Evolutionary conservation across 768 basidiomycete species (phyloP).

Genomic region (Pulveroboletus ravenelii): DNA sequence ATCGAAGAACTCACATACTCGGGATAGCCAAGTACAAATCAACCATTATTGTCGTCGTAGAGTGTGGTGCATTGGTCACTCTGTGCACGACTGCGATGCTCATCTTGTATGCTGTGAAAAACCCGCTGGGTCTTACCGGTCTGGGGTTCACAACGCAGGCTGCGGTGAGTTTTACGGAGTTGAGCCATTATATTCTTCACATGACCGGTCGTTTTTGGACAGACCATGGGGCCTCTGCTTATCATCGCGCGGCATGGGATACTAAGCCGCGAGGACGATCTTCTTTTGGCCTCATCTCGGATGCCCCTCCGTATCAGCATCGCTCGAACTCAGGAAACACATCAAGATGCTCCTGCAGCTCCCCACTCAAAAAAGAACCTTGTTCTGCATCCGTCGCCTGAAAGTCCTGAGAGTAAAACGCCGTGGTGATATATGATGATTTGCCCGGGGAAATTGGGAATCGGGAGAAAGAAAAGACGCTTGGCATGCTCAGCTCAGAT

Average conservation of each 20-base stretch:
- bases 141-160: conserved; percentile 19
- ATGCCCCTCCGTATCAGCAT: conserved; percentile 15
- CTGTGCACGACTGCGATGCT: conserved; percentile 11
- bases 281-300: not conserved
- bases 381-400: not conserved
- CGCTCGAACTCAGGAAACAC: conserved; percentile 8
- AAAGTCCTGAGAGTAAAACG: not conserved
- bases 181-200: not conserved
- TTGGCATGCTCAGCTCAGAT: not conserved
- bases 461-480: not conserved
- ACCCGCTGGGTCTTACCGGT: conserved; percentile 9
- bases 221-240: conserved; percentile 15
- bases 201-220: not conserved
- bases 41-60: conserved; percentile 14
- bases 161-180: conserved; percentile 8
- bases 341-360: not conserved
- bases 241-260: conserved; percentile 18
- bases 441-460: too few relatives aligned
- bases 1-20: not conserved
- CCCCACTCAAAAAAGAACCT: not conserved
- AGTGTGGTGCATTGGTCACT: conserved; percentile 22
- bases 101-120: conserved; percentile 4
- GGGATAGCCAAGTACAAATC: conserved; percentile 15
- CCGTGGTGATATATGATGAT: not conserved
- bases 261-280: not conserved